Evolutionary conservation across 192 early-diverging fungal genomes (phyloP).

Genomic region (Gamsiella multidivaricata): DNA sequence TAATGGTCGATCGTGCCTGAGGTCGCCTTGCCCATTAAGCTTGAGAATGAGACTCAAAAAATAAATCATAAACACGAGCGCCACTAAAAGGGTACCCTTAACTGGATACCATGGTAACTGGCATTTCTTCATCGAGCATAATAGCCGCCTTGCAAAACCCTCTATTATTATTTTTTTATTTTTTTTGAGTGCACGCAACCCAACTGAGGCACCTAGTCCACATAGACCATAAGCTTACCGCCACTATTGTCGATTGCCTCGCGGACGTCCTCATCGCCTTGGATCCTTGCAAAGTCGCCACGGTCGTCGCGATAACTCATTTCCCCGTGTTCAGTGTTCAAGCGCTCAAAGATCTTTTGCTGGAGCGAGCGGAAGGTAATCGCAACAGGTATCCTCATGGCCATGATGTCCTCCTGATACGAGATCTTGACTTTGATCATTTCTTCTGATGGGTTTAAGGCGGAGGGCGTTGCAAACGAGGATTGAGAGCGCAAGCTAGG

Average conservation of each 20-base stretch:
- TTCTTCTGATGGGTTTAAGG: slow-evolving; percentile 11
- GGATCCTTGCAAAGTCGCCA: slow-evolving; percentile 43
- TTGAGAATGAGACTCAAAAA: too few species aligned
- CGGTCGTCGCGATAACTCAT: slow-evolving; percentile 44
- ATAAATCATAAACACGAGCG: too few species aligned
- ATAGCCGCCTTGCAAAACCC: too few species aligned
- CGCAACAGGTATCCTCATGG: slow-evolving; percentile 72
- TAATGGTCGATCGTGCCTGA: too few species aligned
- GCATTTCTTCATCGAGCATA: too few species aligned
- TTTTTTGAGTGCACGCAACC: too few species aligned
- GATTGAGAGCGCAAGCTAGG: slow-evolving; percentile 50
- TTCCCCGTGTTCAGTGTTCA: slow-evolving; percentile 33
- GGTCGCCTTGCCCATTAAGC: too few species aligned
- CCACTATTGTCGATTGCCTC: slow-evolving; percentile 56
- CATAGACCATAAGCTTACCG: slow-evolving; percentile 62
- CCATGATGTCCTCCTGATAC: slow-evolving; percentile 76
- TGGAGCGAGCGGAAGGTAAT: slow-evolving; percentile 66
- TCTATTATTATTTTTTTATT: too few species aligned
- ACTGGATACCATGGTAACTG: too few species aligned
- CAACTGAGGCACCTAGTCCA: slow-evolving; percentile 41
- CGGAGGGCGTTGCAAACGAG: slow-evolving; percentile 21
- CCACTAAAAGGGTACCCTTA: too few species aligned
- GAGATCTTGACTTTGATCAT: slow-evolving; percentile 79
- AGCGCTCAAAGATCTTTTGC: slow-evolving; percentile 69
- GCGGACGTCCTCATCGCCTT: slow-evolving; percentile 55